phyloP scores from a whole-genome alignment of 2,329 filamentous ascomycete genomes.

The Botryosphaeria dothidea region DNA sequence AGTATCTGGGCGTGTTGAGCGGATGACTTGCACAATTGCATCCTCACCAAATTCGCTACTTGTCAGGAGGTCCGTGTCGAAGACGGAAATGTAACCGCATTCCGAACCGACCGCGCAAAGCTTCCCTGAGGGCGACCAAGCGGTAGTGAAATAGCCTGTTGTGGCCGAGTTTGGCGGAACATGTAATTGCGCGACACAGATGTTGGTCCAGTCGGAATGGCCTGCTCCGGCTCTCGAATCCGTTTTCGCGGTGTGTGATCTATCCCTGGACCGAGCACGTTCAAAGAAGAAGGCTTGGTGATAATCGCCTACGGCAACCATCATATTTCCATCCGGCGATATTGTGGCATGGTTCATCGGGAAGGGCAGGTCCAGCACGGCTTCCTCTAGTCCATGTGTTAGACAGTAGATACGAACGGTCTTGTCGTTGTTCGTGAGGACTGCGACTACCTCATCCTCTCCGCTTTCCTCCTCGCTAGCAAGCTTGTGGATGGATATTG shows the following conservation, averaged over 20 bases:
- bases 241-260: slow-evolving; percentile 25
- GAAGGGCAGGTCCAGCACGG: slow-evolving; percentile 73
- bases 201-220: slow-evolving; percentile 37
- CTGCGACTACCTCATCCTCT: slow-evolving; percentile 65
- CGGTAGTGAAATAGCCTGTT: slow-evolving; percentile 71
- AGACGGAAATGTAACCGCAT: slow-evolving; percentile 76
- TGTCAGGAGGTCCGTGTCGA: slow-evolving; percentile 57
- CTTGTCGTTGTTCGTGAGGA: slow-evolving; percentile 88
- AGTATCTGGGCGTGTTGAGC: slow-evolving; percentile 70
- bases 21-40: slow-evolving; percentile 73
- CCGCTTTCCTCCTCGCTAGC: slow-evolving; percentile 40
- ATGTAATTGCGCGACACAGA: slow-evolving; percentile 44
- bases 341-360: slow-evolving; percentile 94
- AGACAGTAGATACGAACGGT: slow-evolving; percentile 84
- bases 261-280: slow-evolving; percentile 40
- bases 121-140: slow-evolving; percentile 71
- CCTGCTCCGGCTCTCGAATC: slow-evolving; percentile 20
- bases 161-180: slow-evolving; percentile 38
- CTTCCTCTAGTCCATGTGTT: slow-evolving; percentile 65
- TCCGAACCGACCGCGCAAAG: slow-evolving; percentile 78
- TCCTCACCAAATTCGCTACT: slow-evolving; percentile 51
- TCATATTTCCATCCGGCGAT: slow-evolving; percentile 78
- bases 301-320: slow-evolving; percentile 86
- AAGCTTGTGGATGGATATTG: slow-evolving; percentile 63
- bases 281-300: slow-evolving; percentile 83